Conservation (phyloP, 2,329 filamentous ascomycete genomes). For the Sclerotiophoma versabilis region DNA sequence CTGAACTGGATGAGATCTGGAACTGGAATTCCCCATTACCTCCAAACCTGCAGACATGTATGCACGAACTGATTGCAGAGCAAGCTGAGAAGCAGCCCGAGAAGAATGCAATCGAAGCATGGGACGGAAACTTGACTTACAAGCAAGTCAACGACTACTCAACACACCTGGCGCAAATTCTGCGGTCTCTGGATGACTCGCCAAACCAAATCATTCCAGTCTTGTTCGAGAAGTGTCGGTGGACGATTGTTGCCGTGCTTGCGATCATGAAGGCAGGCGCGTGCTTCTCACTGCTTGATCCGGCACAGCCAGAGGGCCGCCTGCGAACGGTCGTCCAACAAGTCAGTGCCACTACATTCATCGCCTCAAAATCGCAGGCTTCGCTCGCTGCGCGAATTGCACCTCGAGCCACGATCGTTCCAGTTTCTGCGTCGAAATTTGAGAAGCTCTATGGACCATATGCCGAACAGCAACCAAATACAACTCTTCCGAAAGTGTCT, state of each 20-base stretch:
- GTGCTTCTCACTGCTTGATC: conserved; percentile 47
- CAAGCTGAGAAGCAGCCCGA: conserved; percentile 45
- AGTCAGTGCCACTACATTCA: conserved; percentile 36
- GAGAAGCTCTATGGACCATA: conserved; percentile 37
- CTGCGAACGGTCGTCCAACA: conserved; percentile 42
- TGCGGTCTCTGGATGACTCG: conserved; percentile 34
- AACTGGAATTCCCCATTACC: conserved; percentile 57
- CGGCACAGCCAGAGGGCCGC: conserved; percentile 46
- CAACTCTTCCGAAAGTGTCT: conserved; percentile 34
- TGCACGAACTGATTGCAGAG: conserved; percentile 57
- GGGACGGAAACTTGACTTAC: conserved; percentile 49
- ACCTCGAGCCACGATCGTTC: conserved; percentile 41
- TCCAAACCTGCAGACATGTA: conserved; percentile 53
- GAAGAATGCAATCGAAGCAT: conserved; percentile 49
- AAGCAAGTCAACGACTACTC: conserved; percentile 46
- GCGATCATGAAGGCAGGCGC: conserved; percentile 52
- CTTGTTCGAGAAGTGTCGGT: conserved; percentile 51
- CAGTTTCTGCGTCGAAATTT: conserved; percentile 44
- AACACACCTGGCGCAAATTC: conserved; percentile 36
- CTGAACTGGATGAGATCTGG: conserved; percentile 58
- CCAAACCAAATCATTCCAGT: conserved; percentile 46
- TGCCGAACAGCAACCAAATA: conserved; percentile 37
- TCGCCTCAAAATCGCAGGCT: conserved; percentile 41
- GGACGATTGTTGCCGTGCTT: conserved; percentile 49
- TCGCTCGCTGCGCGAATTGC: conserved; percentile 38